A percentile compares a stretch with the other conserved stretches of the same genome.
Conservation (phyloP, 1,284 basidiomycete genomes). For the Cronartium ribicola region DNA sequence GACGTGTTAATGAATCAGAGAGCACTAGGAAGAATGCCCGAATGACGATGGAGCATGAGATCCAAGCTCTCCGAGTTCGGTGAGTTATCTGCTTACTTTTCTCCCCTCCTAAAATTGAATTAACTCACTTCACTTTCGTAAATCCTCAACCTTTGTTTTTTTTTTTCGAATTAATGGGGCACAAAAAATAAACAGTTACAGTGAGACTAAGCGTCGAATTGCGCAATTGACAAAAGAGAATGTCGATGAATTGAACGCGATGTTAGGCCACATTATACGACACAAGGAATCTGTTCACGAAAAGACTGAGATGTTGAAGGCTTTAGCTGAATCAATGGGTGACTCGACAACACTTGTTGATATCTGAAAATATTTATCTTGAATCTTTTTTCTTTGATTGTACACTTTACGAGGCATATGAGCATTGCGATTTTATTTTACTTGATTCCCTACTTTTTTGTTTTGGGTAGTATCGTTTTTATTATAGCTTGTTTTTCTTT, state of each 20-base stretch:
- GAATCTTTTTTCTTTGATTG: too few species aligned
- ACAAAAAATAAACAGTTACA: neutral
- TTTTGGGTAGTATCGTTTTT: too few species aligned
- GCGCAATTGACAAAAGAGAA: slow-evolving; percentile 32
- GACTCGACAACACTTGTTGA: slow-evolving; percentile 25
- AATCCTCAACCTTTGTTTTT: neutral
- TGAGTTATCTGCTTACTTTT: neutral
- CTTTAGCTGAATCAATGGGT: slow-evolving; percentile 27
- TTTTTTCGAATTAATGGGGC: neutral
- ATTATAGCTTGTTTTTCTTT: too few species aligned
- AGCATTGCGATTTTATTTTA: too few species aligned
- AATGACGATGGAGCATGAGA: slow-evolving; percentile 23
- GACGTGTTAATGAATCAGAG: slow-evolving; percentile 16
- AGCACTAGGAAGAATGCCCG: slow-evolving; percentile 8
- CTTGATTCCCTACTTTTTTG: too few species aligned
- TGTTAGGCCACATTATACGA: slow-evolving; percentile 16
- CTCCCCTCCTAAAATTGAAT: neutral
- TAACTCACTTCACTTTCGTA: neutral
- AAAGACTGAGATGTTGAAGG: slow-evolving; percentile 23
- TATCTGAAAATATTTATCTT: slow-evolving; percentile 34
- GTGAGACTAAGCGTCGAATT: slow-evolving; percentile 25
- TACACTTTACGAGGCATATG: too few species aligned
- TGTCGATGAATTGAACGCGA: slow-evolving; percentile 38
- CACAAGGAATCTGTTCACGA: slow-evolving; percentile 16
- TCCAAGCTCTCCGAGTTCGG: slow-evolving; percentile 30